These are phyloP conservation scores for Magnusiomyces suaveolens DNA, from an alignment of 1,139 yeast species.

Conservation along the genomic window DNA sequence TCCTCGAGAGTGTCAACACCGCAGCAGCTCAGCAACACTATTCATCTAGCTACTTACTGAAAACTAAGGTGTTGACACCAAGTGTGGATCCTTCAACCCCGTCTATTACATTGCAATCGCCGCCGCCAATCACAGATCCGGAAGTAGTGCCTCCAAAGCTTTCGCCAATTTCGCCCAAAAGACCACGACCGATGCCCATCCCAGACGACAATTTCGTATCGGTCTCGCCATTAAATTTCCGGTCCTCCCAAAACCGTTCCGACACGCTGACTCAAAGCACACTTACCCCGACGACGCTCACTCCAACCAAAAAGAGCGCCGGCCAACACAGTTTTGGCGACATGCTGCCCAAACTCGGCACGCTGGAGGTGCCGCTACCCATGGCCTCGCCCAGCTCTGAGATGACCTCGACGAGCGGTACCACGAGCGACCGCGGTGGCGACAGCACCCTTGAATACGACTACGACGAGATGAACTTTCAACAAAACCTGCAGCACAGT, in stretches of 20 bases:
- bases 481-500: neutral
- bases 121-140: neutral
- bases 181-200: neutral
- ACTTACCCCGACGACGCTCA: too few relatives aligned
- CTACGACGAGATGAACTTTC: neutral
- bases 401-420: neutral
- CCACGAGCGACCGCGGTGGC: neutral
- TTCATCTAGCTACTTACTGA: too few relatives aligned
- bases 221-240: neutral
- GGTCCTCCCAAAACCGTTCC: too few relatives aligned
- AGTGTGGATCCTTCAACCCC: neutral
- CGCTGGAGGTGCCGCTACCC: neutral
- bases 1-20: neutral
- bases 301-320: too few relatives aligned
- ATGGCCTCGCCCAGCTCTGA: neutral
- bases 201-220: neutral
- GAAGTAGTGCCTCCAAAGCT: neutral
- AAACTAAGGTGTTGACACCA: neutral
- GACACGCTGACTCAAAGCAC: too few relatives aligned
- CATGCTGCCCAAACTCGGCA: too few relatives aligned
- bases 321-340: too few relatives aligned
- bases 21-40: neutral
- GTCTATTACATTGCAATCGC: too few relatives aligned
- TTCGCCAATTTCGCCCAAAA: neutral
- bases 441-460: neutral